Evolutionary conservation across 2,329 filamentous ascomycete species (phyloP).

Genomic region (Aspergillus melleus): DNA sequence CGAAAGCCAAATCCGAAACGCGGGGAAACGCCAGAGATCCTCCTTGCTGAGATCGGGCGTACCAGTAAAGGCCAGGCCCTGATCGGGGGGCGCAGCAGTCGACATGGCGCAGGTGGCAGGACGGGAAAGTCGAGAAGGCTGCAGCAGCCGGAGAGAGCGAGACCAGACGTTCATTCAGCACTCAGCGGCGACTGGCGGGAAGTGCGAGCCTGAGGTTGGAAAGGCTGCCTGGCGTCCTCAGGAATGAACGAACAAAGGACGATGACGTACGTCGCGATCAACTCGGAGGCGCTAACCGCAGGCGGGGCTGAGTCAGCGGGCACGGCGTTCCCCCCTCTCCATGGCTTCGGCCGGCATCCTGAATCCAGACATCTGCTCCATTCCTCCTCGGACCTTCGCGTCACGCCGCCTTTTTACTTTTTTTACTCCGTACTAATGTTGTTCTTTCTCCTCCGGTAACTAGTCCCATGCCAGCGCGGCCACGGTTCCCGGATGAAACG

Average conservation of each 20-base stretch:
- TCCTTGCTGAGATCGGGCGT: conserved; percentile 45
- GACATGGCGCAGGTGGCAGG: neutral
- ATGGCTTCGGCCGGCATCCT: neutral
- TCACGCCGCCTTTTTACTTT: neutral
- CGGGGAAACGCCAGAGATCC: conserved; percentile 51
- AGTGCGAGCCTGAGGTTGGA: neutral
- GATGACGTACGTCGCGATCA: neutral
- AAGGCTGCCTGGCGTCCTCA: neutral
- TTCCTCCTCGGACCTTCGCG: neutral
- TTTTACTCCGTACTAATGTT: too few species aligned
- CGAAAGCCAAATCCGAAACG: conserved; percentile 56
- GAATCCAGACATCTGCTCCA: neutral
- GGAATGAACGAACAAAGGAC: neutral
- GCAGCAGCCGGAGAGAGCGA: neutral
- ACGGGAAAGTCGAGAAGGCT: neutral
- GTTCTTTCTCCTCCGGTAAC: neutral
- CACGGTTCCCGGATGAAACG: neutral
- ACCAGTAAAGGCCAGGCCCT: conserved; percentile 22
- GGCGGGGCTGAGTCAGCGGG: neutral
- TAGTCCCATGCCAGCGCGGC: neutral
- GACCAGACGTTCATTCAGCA: neutral
- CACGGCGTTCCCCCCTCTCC: neutral
- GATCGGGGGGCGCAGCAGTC: neutral
- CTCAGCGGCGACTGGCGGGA: too few species aligned
- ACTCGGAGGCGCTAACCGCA: neutral